These are phyloP conservation scores for Acanthamoeba castellanii DNA, from an alignment of 208 protist genomes.

Conservation along the genomic window DNA sequence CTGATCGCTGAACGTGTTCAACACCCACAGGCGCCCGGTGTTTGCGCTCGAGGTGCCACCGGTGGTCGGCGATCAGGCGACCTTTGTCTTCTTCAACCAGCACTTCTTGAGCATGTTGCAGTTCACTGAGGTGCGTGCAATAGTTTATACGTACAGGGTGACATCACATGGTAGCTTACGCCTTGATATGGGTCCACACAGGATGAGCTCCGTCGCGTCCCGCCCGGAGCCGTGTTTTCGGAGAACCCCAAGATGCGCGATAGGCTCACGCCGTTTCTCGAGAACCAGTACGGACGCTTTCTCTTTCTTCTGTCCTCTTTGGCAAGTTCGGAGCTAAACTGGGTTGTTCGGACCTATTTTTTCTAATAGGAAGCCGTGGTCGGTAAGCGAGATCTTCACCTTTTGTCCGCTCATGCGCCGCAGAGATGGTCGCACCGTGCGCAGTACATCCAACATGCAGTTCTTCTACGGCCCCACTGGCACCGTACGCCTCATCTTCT, in stretches of 20 bases:
- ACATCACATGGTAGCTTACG: neutral
- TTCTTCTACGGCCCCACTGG: neutral
- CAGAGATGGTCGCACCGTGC: neutral
- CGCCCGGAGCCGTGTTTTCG: neutral
- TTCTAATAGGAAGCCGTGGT: neutral
- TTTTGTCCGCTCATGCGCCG: neutral
- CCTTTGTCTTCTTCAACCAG: neutral
- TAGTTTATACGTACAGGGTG: no score
- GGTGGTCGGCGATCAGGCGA: neutral
- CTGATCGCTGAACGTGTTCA: neutral
- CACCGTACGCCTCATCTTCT: neutral
- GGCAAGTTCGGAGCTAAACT: neutral
- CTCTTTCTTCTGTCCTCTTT: neutral
- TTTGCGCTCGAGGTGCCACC: neutral
- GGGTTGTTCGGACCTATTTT: neutral
- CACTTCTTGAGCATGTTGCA: neutral
- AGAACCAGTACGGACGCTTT: neutral
- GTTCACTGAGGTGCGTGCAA: neutral
- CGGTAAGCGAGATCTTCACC: neutral
- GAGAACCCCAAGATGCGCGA: neutral
- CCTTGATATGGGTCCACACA: neutral
- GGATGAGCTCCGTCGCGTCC: neutral
- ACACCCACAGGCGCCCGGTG: neutral
- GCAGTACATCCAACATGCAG: constrained; percentile 16
- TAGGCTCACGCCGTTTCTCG: neutral